Evolutionary conservation across 192 early-diverging fungal genomes (phyloP).

Genomic region (Dissophora ornata): DNA sequence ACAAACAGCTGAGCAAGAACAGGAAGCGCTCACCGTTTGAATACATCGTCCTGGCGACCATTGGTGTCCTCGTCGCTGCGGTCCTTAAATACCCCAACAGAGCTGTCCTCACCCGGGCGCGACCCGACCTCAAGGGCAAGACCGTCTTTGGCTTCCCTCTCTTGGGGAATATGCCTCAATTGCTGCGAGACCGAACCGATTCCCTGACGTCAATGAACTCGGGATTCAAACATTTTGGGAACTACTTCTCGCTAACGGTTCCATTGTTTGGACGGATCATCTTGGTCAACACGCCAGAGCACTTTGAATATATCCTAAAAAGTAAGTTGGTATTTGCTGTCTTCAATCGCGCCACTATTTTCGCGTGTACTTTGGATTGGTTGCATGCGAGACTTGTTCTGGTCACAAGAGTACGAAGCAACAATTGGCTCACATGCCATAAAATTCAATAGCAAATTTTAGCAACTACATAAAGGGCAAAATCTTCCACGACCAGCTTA

Average conservation of each 20-base stretch:
- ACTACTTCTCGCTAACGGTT: conserved; percentile 23
- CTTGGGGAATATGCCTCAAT: conserved; percentile 20
- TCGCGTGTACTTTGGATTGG: neutral
- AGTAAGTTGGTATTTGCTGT: conserved; percentile 33
- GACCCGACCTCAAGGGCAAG: conserved; percentile 34
- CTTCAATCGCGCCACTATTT: too few relatives aligned
- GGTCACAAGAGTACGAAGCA: too few relatives aligned
- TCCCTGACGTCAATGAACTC: neutral
- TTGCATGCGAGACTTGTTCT: neutral
- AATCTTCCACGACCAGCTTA: conserved; percentile 36
- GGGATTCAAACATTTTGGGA: conserved; percentile 1
- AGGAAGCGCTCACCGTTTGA: conserved; percentile 29
- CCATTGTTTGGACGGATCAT: conserved; percentile 39
- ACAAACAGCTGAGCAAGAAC: conserved; percentile 18
- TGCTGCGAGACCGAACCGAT: conserved; percentile 1
- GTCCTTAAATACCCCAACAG: conserved; percentile 46
- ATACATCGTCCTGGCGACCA: conserved; percentile 30
- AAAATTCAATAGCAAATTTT: conserved; percentile 26
- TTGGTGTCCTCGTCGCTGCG: conserved; percentile 21
- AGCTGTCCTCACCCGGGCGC: conserved; percentile 22
- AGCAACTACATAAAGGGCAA: conserved; percentile 48
- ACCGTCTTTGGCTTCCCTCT: conserved; percentile 20
- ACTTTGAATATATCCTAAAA: conserved; percentile 38
- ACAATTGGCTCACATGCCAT: too few relatives aligned
- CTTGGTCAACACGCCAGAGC: conserved; percentile 36